These are phyloP conservation scores for Ogataea haglerorum DNA, from an alignment of 805 yeast species.

Conservation along the genomic window DNA sequence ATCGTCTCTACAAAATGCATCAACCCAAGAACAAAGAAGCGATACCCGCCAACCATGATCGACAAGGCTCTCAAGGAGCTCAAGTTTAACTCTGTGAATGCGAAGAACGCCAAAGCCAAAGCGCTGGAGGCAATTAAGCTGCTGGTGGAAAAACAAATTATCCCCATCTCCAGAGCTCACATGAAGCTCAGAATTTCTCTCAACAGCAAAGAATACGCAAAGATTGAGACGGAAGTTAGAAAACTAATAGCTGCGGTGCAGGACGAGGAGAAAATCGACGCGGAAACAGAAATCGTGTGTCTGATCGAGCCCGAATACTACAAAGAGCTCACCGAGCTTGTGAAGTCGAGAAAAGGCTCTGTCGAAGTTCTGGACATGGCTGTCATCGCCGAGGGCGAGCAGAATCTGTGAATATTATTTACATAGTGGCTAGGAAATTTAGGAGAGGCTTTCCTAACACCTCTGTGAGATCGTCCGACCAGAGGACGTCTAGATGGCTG, in stretches of 20 bases:
- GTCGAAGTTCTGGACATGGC: constrained; percentile 89
- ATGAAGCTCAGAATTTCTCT: constrained; percentile 79
- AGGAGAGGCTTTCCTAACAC: constrained; percentile 55
- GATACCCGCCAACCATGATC: constrained; percentile 93
- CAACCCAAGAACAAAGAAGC: constrained; percentile 82
- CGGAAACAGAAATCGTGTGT: constrained; percentile 41
- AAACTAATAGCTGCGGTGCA: constrained; percentile 37
- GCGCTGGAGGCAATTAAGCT: constrained; percentile 88
- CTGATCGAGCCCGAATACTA: constrained; percentile 85
- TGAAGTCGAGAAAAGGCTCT: constrained; percentile 58
- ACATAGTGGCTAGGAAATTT: constrained; percentile 21
- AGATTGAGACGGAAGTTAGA: constrained; percentile 29
- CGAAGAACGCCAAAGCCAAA: constrained; percentile 64
- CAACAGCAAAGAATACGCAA: constrained; percentile 49
- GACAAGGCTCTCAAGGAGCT: constrained; percentile 77
- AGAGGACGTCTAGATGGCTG: constrained; percentile 85
- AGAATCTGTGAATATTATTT: constrained; percentile 12
- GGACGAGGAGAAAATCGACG: constrained; percentile 15
- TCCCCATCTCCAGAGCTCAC: constrained; percentile 91
- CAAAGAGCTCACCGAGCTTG: constrained; percentile 61
- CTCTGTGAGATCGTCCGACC: constrained; percentile 79
- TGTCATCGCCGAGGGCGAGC: constrained; percentile 62
- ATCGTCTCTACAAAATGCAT: constrained; percentile 87
- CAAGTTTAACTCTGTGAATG: constrained; percentile 72
- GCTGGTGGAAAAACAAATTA: constrained; percentile 71